These are phyloP conservation scores for Phanerochaete carnosa DNA, from an alignment of 768 basidiomycete species.

Conservation along the genomic window DNA sequence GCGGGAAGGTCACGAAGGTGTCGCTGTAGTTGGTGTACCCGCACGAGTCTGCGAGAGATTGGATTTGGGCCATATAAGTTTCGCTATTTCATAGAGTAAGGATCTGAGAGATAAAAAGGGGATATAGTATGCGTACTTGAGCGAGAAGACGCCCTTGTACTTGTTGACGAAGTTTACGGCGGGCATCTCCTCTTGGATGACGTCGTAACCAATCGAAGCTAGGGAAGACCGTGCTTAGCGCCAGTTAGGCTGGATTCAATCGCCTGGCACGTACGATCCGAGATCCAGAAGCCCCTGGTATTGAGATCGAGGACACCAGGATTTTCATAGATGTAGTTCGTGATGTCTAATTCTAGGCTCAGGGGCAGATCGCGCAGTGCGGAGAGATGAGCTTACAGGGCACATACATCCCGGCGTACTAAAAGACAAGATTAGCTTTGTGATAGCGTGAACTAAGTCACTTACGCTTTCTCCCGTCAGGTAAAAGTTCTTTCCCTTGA, in stretches of 20 bases:
- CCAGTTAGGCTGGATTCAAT: not conserved
- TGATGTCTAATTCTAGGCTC: conserved; percentile 50
- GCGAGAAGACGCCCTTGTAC: conserved; percentile 64
- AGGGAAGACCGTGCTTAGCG: not conserved
- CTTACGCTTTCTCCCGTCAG: conserved; percentile 72
- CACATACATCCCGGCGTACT: conserved; percentile 76
- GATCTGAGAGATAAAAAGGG: not conserved
- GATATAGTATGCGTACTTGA: conserved; percentile 49
- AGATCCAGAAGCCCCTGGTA: conserved; percentile 70
- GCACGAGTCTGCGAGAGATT: conserved; percentile 50
- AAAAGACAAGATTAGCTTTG: not conserved
- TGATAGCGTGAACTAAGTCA: not conserved
- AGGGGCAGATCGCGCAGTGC: not conserved
- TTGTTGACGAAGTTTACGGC: conserved; percentile 74
- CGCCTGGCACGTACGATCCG: conserved; percentile 51
- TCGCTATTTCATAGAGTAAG: conserved; percentile 36
- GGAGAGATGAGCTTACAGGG: conserved; percentile 38
- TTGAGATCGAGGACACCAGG: conserved; percentile 48
- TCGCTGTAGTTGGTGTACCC: conserved; percentile 50
- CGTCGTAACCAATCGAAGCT: conserved; percentile 7
- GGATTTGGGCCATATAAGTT: conserved; percentile 57
- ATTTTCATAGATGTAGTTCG: conserved; percentile 68
- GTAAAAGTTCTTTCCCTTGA: conserved; percentile 71
- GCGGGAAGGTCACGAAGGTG: conserved; percentile 66
- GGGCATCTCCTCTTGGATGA: conserved; percentile 68